A percentile compares a stretch with the other conserved stretches of the same genome.
Conservation (phyloP, 306 rosid genomes). For the Myrica gale region DNA sequence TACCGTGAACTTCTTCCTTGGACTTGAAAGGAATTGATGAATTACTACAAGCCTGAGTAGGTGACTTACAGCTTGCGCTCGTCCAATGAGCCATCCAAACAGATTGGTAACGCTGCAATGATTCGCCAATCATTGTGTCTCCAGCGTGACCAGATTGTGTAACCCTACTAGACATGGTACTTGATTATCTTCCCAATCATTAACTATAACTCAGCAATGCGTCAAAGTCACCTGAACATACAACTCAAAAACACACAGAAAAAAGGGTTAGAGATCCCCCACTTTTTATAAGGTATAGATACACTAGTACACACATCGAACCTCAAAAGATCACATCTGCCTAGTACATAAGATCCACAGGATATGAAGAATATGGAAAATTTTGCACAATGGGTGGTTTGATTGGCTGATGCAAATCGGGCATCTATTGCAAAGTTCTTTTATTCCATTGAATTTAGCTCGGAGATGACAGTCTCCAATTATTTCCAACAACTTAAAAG, state of each 20-base stretch:
- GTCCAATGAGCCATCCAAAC: conserved; percentile 78
- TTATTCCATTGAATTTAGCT: not conserved
- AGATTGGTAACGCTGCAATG: conserved; percentile 40
- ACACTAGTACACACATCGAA: not conserved
- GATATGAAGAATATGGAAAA: not conserved
- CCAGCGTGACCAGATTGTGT: conserved; percentile 28
- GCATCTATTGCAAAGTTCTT: not conserved
- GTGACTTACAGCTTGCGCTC: conserved; percentile 44
- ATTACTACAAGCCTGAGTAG: conserved; percentile 28
- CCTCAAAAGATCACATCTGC: not conserved
- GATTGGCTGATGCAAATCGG: not conserved
- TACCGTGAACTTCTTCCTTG: conserved; percentile 33
- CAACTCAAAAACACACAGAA: conserved; percentile 6
- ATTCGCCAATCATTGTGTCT: conserved; percentile 36
- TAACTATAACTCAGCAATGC: conserved; percentile 7
- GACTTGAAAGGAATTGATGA: conserved; percentile 32
- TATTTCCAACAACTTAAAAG: not conserved
- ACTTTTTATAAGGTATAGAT: not conserved
- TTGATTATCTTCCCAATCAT: conserved; percentile 8
- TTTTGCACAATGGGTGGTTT: not conserved
- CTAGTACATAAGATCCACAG: not conserved
- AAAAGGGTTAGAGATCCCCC: conserved; percentile 14
- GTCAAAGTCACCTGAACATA: conserved; percentile 29
- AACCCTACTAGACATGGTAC: conserved; percentile 50
- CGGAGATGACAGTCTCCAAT: not conserved